Base-by-base conservation (phyloP, 1,284 basidiomycete species). In the Ustilago loliicola region DNA sequence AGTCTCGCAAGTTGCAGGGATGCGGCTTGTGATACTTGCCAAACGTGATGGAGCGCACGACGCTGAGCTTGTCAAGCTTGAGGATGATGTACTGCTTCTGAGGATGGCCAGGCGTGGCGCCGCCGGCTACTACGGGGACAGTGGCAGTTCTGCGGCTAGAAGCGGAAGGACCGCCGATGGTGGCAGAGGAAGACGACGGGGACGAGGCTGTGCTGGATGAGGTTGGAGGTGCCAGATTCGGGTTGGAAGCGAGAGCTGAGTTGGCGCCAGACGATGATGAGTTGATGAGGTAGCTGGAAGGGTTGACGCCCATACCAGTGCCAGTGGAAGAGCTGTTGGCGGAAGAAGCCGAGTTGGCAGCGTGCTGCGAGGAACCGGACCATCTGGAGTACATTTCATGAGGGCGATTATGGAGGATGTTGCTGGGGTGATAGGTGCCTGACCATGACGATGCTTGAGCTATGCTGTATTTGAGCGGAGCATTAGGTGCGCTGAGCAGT, bases 21-120 rank as follows among this genome's bases (percentile, higher is more conserved):
- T 87, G 87, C 3, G 83, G 69, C 66, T 86, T 86, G 68, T 80
- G 50, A 66, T 83, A 86, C 54, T 87, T 87, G 62, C 85, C 86
- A 53, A 87, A 87, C 13, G 79, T 82, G 72, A 87, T 80, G 25
- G 55, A 57, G 1, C 79, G 73, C 17, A 86, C 79, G 23, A 87
- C 63, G 25, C 80, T 70, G 10, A 69, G 77, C 30, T 79, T 67
- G 29, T 85, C 81, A 19, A 87, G 75, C 64, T 86, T 81, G 53
- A 87, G 59, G 36, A 80, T 71, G 60, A 87, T 80, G 80, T 81
- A 87, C 64, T 86, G 86, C 69, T 66, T 86, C 65, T 34, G 79
- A 11, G 63, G 51, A 48, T 50, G 61, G 36, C 32, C 45, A 27
- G 56, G 5, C 4, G 34, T 27, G 13, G 61, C 32, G 9, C 32